Evolutionary conservation across 805 yeast species (phyloP).

Genomic region (Ogataea glucozyma): DNA sequence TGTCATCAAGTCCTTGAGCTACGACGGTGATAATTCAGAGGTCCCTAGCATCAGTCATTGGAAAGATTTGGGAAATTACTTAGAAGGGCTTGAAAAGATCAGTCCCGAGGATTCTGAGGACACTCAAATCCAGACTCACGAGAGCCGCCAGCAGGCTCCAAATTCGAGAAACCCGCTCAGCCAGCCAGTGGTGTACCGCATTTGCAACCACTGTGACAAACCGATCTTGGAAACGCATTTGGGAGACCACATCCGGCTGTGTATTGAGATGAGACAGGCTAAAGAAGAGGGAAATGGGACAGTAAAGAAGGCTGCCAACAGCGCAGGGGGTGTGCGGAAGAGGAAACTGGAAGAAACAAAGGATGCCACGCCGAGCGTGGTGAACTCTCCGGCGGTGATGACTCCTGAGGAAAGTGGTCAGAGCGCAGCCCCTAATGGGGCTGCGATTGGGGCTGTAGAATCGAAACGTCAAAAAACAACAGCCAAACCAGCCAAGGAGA

Average conservation of each 20-base stretch:
- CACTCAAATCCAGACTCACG: too few species aligned
- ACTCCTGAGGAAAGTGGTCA: conserved; percentile 1
- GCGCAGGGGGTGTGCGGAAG: conserved; percentile 26
- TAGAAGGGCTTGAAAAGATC: conserved; percentile 32
- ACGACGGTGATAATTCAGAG: conserved; percentile 11
- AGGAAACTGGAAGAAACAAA: conserved; percentile 28
- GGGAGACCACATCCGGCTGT: conserved; percentile 40
- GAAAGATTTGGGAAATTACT: conserved; percentile 38
- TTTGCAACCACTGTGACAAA: conserved; percentile 48
- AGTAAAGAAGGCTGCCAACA: conserved; percentile 11
- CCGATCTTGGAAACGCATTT: conserved; percentile 44
- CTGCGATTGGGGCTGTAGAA: too few species aligned
- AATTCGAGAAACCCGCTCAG: conserved; percentile 38
- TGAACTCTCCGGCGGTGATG: conserved; percentile 11
- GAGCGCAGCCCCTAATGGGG: conserved; percentile 13
- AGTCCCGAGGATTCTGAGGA: conserved; percentile 12
- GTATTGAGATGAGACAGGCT: conserved; percentile 37
- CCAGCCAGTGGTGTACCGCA: conserved; percentile 42
- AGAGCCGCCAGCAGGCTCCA: background rate
- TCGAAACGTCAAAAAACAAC: conserved; percentile 23
- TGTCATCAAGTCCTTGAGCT: conserved; percentile 11
- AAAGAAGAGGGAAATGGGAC: conserved; percentile 15
- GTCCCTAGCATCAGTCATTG: conserved; percentile 32
- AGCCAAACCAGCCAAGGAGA: conserved; percentile 29
- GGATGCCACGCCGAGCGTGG: conserved; percentile 31